Conservation (phyloP, 768 basidiomycete genomes). For the Vararia minispora region DNA sequence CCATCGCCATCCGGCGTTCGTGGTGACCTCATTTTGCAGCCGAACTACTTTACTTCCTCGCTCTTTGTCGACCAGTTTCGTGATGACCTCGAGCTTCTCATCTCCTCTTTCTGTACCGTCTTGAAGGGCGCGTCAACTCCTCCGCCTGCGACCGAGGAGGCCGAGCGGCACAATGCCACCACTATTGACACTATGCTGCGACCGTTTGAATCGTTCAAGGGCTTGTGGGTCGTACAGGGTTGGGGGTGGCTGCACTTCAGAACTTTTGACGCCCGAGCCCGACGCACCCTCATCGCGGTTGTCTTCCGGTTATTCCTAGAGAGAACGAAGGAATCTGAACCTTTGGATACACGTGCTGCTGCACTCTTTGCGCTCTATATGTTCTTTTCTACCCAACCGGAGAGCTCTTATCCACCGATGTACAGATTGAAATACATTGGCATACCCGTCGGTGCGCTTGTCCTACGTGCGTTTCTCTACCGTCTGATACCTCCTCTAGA, state of each 20-base stretch:
- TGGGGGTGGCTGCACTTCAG: constrained; percentile 74
- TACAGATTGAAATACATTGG: constrained; percentile 41
- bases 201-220: constrained; percentile 69
- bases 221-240: constrained; percentile 51
- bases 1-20: constrained; percentile 47
- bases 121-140: too few species aligned
- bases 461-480: background rate
- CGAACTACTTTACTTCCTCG: constrained; percentile 70
- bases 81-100: constrained; percentile 48
- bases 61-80: constrained; percentile 55
- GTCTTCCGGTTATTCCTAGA: constrained; percentile 64
- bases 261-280: constrained; percentile 54
- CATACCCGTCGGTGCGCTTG: constrained; percentile 44
- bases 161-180: constrained; percentile 32
- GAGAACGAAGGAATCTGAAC: constrained; percentile 34
- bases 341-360: constrained; percentile 42
- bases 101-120: too few species aligned
- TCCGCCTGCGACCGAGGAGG: too few species aligned
- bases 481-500: constrained; percentile 30
- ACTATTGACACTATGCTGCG: constrained; percentile 17
- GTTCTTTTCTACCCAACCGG: constrained; percentile 60
- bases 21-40: constrained; percentile 58
- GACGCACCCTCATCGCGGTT: constrained; percentile 50
- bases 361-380: constrained; percentile 64
- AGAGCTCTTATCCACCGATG: constrained; percentile 37